phyloP scores from a whole-genome alignment of 2,329 filamentous ascomycete species.

The Hymenoscyphus salicellus region DNA sequence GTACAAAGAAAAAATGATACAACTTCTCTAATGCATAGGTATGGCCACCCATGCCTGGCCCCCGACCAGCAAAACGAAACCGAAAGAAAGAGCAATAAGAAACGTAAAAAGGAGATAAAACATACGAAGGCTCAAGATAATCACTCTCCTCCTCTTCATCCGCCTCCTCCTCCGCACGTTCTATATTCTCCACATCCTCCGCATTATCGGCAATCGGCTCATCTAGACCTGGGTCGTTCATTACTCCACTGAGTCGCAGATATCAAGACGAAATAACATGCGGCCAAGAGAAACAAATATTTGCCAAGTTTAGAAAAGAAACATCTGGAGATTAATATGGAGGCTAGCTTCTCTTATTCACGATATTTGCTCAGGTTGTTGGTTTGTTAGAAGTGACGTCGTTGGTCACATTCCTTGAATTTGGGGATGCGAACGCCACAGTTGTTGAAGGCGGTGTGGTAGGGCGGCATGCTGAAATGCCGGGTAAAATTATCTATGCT shows the following conservation, averaged over 20 bases:
- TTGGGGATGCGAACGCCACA: not conserved
- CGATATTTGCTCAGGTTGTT: not conserved
- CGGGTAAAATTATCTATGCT: no score
- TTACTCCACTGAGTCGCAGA: slow-evolving; percentile 9
- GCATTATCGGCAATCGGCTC: slow-evolving; percentile 30
- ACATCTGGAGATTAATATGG: not conserved
- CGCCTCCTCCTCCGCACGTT: slow-evolving; percentile 24
- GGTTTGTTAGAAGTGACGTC: not conserved
- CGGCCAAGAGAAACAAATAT: not conserved
- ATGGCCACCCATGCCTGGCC: not conserved
- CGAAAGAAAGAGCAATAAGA: not conserved
- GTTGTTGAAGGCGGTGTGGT: not conserved
- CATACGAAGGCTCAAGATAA: slow-evolving; percentile 30
- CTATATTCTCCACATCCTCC: slow-evolving; percentile 31
- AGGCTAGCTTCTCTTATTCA: not conserved
- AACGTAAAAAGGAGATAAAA: not conserved
- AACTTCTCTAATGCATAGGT: no score
- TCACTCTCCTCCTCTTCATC: slow-evolving; percentile 30
- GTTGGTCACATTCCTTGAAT: slow-evolving; percentile 2
- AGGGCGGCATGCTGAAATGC: not conserved
- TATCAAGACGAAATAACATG: not conserved
- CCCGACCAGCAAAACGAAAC: not conserved
- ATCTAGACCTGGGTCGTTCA: slow-evolving; percentile 35
- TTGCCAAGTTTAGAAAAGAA: not conserved
- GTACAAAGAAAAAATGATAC: no score